Evolutionary conservation across 2,329 filamentous ascomycete species (phyloP), one percentile per base, ranked within the genome.

Genomic region (Cadophora gregata): DNA sequence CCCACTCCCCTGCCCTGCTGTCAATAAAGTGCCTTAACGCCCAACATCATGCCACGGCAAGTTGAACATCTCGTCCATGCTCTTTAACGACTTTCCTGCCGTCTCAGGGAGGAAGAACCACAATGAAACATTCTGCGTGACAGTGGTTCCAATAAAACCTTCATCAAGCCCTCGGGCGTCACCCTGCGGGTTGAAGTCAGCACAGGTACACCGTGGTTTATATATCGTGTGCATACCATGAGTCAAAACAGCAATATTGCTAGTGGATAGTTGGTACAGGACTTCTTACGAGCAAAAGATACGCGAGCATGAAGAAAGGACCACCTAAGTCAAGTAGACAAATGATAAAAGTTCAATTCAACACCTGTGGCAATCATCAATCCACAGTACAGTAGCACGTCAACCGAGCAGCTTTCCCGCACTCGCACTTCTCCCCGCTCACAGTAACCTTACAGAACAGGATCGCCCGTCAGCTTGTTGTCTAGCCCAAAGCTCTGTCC

Each of bases 41-140:
- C 92, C 91, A 70, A 95, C 93, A 77, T 86, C 84, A 77, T 91
- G 88, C 91, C 91, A 94, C 0, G 89, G 89, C 62, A 93, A 81
- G 61, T 85, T 85, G 74, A 93, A 93, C 69, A 93, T 81, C 29
- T 83, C 81, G 74, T 93, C 90, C 85, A 93, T 92, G 70, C 83
- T 87, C 80, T 91, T 89, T 8, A 91, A 81, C 59, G 80, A 81
- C n/a, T 84, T 81, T 0, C 90, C 90, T 0, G 85, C 85, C 0
- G 90, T 92, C 81, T 93, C 91, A 0, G 91, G 91, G 0, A 94
- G 84, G 68, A 85, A 90, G 78, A 92, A 85, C 82, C 84, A 91
- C 3, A 90, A 68, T 64, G 55, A 68, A 70, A 42, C 74, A 70
- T 27, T 70, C 47, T 75, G 73, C 24, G 75, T 74, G 65, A 77